Evolutionary conservation across 768 basidiomycete species (phyloP).

Genomic region (Cytidiella melzeri): DNA sequence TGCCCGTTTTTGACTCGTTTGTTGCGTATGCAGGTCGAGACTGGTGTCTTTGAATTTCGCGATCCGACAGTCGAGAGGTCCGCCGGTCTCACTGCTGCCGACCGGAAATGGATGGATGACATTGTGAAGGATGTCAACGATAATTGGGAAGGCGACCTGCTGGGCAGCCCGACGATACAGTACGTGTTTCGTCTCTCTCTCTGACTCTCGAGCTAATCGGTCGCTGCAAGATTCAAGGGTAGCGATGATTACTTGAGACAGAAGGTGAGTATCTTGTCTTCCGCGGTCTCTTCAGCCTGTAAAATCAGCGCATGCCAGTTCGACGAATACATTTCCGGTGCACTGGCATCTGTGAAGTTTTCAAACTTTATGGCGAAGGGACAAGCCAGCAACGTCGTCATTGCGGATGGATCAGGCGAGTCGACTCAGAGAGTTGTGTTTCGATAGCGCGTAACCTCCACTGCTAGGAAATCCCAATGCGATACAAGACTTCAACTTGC

Average conservation of each 20-base stretch:
- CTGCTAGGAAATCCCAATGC: constrained; percentile 46
- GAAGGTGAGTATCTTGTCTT: constrained; percentile 49
- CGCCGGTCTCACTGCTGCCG: constrained; percentile 80
- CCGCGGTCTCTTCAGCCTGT: neutral
- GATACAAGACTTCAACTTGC: constrained; percentile 75
- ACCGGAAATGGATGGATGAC: constrained; percentile 98
- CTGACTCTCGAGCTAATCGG: neutral
- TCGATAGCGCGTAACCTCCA: neutral
- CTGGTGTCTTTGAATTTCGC: constrained; percentile 79
- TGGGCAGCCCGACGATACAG: constrained; percentile 54
- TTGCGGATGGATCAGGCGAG: constrained; percentile 55
- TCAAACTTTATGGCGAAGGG: constrained; percentile 76
- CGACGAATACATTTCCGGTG: constrained; percentile 90
- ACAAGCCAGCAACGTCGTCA: constrained; percentile 55
- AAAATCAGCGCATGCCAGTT: constrained; percentile 40
- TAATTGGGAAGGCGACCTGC: constrained; percentile 67
- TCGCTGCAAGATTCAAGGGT: constrained; percentile 76
- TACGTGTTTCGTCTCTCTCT: constrained; percentile 31
- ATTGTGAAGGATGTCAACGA: constrained; percentile 83
- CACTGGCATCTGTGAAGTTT: constrained; percentile 85
- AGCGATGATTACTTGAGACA: constrained; percentile 91
- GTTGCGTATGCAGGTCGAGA: constrained; percentile 64
- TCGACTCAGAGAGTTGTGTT: too few relatives aligned
- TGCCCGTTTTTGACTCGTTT: constrained; percentile 5
- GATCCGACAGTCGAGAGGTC: constrained; percentile 75